A percentile compares a stretch with the other conserved stretches of the same genome.
These are phyloP conservation scores for Boletellus sp. DNA, from an alignment of 768 basidiomycete species.

Conservation along the genomic window DNA sequence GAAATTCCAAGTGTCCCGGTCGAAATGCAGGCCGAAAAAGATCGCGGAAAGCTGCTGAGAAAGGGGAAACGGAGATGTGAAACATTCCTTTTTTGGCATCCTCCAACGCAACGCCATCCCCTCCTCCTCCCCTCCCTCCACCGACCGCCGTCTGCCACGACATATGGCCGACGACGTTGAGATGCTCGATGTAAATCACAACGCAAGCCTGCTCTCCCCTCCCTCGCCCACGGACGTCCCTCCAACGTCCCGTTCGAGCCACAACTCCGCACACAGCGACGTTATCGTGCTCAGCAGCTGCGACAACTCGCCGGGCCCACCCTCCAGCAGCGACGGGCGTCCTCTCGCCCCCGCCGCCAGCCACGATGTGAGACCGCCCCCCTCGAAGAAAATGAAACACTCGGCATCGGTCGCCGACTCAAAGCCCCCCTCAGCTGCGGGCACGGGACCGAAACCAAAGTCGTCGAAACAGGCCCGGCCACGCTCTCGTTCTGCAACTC, in stretches of 20 bases:
- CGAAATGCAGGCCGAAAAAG: constrained; percentile 24
- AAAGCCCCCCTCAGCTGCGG: constrained; percentile 30
- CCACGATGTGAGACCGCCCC: constrained; percentile 26
- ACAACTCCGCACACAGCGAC: constrained; percentile 19
- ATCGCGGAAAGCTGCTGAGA: constrained; percentile 28
- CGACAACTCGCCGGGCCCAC: constrained; percentile 26
- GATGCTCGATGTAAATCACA: constrained; percentile 22
- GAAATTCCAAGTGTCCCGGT: constrained; percentile 24
- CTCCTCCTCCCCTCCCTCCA: constrained; percentile 27
- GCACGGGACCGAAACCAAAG: constrained; percentile 48
- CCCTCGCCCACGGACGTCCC: constrained; percentile 7
- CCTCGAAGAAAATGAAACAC: constrained; percentile 27
- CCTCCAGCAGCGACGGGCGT: constrained; percentile 13
- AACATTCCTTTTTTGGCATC: constrained; percentile 37
- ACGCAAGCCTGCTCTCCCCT: not conserved
- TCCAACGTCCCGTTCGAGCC: constrained; percentile 13
- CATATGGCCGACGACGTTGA: constrained; percentile 30
- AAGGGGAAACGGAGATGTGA: constrained; percentile 26
- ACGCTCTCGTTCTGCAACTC: constrained; percentile 57
- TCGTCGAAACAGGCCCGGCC: constrained; percentile 42
- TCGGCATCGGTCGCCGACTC: constrained; percentile 24
- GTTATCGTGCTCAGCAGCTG: constrained; percentile 29
- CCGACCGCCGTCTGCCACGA: not conserved
- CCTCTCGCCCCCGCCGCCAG: constrained; percentile 12
- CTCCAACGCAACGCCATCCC: constrained; percentile 30